Evolutionary conservation across 208 protist species (phyloP).

Genomic region (Leishmania turanica): DNA sequence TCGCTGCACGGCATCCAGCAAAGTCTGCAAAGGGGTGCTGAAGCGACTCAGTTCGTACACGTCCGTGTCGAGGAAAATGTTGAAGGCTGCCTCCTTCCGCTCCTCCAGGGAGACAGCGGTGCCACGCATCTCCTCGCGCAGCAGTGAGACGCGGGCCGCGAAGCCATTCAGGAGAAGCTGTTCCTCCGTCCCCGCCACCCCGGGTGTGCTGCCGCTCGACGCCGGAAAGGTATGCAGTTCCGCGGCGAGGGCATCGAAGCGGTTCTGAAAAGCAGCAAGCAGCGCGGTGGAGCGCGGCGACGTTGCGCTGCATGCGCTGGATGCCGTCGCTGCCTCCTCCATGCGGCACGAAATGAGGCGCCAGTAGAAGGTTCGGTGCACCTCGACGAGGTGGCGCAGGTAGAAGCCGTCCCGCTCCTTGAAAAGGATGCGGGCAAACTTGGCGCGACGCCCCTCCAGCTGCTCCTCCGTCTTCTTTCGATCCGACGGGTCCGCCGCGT

Average conservation of each 20-base stretch:
- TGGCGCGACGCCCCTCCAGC: slow-evolving; percentile 46
- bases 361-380: slow-evolving; percentile 75
- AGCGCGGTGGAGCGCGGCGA: slow-evolving; percentile 20
- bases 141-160: slow-evolving; percentile 52
- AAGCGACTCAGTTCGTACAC: slow-evolving; percentile 79
- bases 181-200: slow-evolving; percentile 35
- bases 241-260: slow-evolving; percentile 71
- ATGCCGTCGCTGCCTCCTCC: slow-evolving; percentile 3
- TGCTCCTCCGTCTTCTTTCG: slow-evolving; percentile 33
- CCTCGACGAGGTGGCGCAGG: slow-evolving; percentile 66
- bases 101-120: slow-evolving; percentile 46
- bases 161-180: slow-evolving; percentile 82
- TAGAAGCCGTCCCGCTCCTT: slow-evolving; percentile 70
- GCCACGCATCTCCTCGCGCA: slow-evolving; percentile 38
- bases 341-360: slow-evolving; percentile 48
- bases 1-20: slow-evolving; percentile 61
- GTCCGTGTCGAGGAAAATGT: slow-evolving; percentile 92
- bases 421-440: slow-evolving; percentile 78
- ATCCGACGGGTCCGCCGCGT: slow-evolving; percentile 25
- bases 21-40: slow-evolving; percentile 57
- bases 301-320: background rate
- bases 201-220: background rate
- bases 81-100: slow-evolving; percentile 66
- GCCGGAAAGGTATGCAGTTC: slow-evolving; percentile 48
- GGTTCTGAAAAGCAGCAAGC: slow-evolving; percentile 47